Evolutionary conservation across 148 eudicot species (phyloP), one percentile per base, ranked within the genome.

Genomic region (Spergularia marina): DNA sequence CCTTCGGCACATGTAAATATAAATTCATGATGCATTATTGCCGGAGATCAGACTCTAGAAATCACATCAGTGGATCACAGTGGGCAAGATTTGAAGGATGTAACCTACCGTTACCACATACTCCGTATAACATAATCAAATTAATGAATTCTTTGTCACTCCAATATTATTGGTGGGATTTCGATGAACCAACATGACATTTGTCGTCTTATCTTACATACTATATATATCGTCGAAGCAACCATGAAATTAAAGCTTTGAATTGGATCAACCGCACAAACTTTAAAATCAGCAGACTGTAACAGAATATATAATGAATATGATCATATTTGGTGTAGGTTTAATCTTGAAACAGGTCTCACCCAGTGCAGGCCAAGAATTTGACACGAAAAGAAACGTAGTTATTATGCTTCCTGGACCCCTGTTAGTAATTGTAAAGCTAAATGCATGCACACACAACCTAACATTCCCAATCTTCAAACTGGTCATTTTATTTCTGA

Each of bases 281-380:
- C 12, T n/a, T n/a, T 20, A n/a, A n/a, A 58, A 56, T 56, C 21
- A 15, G 21, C 21, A 15, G 21, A 58, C 30, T 58, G 20, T n/a
- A 18, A 1, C 49, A 6, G 49, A 44, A 44, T 30, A 44, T 6
- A 44, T 44, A 9, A 44, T 44, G 49, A 25, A 6, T 30, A 30
- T 21, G 64, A 25, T 3, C 20, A 3, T 64, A 64, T 64, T 64
- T 65, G 69, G 69, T 65, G 69, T 40, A 65, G 69, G 69, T 41
- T 65, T 20, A 65, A 15, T 39, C 68, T 65, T 65, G 12, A 41
- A 7, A 39, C 21, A 65, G 69, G 69, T 40, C 23, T 40, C 41
- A 65, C 10, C 47, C 18, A 41, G 69, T 65, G 69, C 7, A 65
- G 69, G 69, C 17, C 21, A 6, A 39, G 9, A 40, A 16, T n/a